Conservation (phyloP, 768 basidiomycete genomes). For the Nidularia pulvinata region DNA sequence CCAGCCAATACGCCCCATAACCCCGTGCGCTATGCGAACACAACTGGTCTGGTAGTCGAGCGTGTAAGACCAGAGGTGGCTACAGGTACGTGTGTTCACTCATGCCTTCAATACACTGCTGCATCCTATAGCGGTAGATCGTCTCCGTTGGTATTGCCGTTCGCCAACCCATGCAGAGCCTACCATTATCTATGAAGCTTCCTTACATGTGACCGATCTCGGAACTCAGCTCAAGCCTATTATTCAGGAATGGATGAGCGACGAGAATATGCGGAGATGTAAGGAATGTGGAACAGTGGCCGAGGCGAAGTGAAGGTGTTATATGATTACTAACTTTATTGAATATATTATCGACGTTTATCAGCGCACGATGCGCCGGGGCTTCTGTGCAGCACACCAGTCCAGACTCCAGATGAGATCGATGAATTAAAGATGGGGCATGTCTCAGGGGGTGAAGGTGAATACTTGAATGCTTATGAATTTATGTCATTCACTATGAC, state of each 20-base stretch:
- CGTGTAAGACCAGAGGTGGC: conserved; percentile 76
- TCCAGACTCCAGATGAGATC: too few relatives aligned
- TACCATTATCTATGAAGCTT: conserved; percentile 55
- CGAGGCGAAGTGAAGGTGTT: conserved; percentile 24
- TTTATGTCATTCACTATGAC: too few relatives aligned
- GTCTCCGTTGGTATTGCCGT: conserved; percentile 91
- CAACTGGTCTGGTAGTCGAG: conserved; percentile 91
- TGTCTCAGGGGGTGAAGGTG: too few relatives aligned
- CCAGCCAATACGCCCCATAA: conserved; percentile 96
- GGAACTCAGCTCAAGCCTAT: conserved; percentile 93
- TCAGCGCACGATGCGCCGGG: too few relatives aligned
- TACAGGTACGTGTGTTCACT: conserved; percentile 47
- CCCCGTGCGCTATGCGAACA: conserved; percentile 88
- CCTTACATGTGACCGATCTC: conserved; percentile 87
- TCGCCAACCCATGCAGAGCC: conserved; percentile 48
- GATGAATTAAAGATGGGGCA: too few relatives aligned
- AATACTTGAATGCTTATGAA: too few relatives aligned
- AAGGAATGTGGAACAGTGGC: conserved; percentile 58
- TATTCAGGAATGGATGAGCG: conserved; percentile 81
- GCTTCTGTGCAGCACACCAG: too few relatives aligned
- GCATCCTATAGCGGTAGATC: conserved; percentile 48
- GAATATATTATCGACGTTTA: not conserved
- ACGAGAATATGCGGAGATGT: conserved; percentile 69
- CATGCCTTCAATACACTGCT: not conserved
- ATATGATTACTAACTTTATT: not conserved